Percentiles rank a stretch among this genome's conserved stretches.
Conservation (phyloP, 495 filamentous ascomycete species). For the Tuber brumale region DNA sequence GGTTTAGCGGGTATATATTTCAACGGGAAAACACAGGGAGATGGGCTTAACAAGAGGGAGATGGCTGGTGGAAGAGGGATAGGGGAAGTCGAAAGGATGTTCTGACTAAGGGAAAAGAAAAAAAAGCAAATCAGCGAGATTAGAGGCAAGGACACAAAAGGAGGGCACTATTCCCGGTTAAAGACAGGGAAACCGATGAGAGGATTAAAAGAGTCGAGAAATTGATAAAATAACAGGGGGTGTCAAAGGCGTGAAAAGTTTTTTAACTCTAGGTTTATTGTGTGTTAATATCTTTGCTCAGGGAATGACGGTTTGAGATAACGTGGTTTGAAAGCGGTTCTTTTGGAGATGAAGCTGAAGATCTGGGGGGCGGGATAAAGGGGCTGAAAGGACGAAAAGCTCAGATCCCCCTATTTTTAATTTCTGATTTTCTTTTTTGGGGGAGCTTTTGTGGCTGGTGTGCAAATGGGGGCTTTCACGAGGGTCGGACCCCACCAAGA, state of each 20-base stretch:
- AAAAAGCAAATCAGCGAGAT: background rate
- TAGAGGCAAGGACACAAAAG: background rate
- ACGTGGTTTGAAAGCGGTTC: background rate
- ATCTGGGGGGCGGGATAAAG: background rate
- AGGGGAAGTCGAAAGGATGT: background rate
- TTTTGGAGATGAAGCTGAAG: background rate
- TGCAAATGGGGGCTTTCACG: too few species aligned
- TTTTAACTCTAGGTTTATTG: background rate
- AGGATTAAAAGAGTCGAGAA: background rate
- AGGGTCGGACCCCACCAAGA: constrained; percentile 4
- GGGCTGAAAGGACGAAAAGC: background rate
- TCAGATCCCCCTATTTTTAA: background rate
- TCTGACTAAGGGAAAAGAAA: background rate
- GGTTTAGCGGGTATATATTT: background rate
- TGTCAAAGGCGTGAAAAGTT: background rate
- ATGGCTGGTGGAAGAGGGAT: background rate
- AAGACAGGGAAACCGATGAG: background rate
- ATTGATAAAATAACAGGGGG: background rate
- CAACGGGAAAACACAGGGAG: background rate
- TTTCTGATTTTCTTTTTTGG: background rate
- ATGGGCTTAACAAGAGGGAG: background rate
- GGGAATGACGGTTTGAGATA: background rate
- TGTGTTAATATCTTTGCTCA: background rate
- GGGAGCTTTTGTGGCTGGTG: background rate
- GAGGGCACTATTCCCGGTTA: background rate